Evolutionary conservation across 202 grass and related monocot species (phyloP).

Genomic region (Zoysia matrella): DNA sequence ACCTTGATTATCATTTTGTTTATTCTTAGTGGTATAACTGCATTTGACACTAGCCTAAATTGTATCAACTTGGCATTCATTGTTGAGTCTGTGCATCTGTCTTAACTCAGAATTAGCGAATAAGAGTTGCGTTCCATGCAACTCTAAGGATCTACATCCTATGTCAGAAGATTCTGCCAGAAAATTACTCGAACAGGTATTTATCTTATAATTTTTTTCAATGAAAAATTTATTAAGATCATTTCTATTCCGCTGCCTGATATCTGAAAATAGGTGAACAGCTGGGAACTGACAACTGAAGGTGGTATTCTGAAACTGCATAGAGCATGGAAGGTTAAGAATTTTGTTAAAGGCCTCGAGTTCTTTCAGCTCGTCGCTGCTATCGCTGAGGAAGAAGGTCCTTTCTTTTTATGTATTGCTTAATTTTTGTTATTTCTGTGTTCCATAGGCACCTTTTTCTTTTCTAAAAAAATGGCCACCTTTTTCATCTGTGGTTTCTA

Average conservation of each 20-base stretch:
- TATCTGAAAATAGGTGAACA: constrained; percentile 61
- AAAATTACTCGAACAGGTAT: constrained; percentile 64
- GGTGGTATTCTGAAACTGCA: constrained; percentile 68
- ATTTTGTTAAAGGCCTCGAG: constrained; percentile 85
- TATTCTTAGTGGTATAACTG: constrained; percentile 20
- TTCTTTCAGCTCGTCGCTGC: constrained; percentile 87
- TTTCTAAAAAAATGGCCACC: background rate
- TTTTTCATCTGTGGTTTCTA: background rate
- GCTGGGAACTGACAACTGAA: constrained; percentile 68
- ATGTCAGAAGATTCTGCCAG: constrained; percentile 86
- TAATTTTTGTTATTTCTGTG: background rate
- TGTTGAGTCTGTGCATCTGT: constrained; percentile 20
- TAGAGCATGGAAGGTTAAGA: constrained; percentile 84
- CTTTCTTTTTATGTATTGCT: constrained; percentile 30
- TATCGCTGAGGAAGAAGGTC: constrained; percentile 88
- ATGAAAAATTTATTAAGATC: background rate
- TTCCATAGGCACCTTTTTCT: background rate
- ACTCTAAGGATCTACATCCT: constrained; percentile 63
- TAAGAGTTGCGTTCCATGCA: constrained; percentile 83
- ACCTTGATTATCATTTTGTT: background rate
- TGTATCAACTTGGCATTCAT: background rate
- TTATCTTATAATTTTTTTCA: constrained; percentile 12
- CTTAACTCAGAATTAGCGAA: constrained; percentile 66
- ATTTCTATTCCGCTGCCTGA: constrained; percentile 27
- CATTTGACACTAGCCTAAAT: background rate